Percentiles rank a stretch among this genome's conserved stretches.
phyloP scores from a whole-genome alignment of 768 basidiomycete genomes.

The Serendipita vermifera region DNA sequence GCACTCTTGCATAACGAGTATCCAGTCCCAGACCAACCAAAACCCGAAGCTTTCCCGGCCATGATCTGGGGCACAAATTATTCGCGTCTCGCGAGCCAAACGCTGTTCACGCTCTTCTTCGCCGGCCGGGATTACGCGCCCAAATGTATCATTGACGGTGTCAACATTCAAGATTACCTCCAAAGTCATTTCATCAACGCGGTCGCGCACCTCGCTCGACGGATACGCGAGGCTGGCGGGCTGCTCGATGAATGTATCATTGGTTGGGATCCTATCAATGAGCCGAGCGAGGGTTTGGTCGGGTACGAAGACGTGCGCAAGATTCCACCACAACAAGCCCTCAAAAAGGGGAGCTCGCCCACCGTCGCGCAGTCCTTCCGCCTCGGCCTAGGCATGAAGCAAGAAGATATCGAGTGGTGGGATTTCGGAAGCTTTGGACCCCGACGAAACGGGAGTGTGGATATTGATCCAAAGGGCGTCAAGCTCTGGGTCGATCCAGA shows the following conservation, averaged over 20 bases:
- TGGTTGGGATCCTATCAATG: constrained; percentile 96
- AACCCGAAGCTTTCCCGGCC: constrained; percentile 65
- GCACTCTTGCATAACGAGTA: constrained; percentile 87
- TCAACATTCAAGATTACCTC: constrained; percentile 83
- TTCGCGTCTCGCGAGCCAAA: constrained; percentile 73
- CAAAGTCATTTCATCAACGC: constrained; percentile 66
- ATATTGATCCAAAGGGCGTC: constrained; percentile 71
- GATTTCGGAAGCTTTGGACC: constrained; percentile 72
- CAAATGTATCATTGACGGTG: constrained; percentile 76
- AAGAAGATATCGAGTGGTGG: constrained; percentile 66
- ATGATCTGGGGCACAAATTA: constrained; percentile 99
- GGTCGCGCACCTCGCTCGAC: constrained; percentile 60
- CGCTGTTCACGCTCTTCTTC: constrained; percentile 90
- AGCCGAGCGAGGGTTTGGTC: constrained; percentile 77
- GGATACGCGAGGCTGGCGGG: constrained; percentile 58
- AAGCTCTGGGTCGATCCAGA: constrained; percentile 62
- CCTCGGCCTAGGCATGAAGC: constrained; percentile 76
- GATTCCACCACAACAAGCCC: constrained; percentile 52
- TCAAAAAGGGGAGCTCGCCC: constrained; percentile 80
- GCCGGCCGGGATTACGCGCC: constrained; percentile 84
- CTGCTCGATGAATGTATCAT: constrained; percentile 79
- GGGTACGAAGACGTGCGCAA: constrained; percentile 53
- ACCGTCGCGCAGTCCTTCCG: constrained; percentile 72
- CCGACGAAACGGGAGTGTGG: constrained; percentile 53
- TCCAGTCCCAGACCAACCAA: constrained; percentile 43